Base-by-base conservation (phyloP, 1,284 basidiomycete species). In the Violaceomyces palustris region DNA sequence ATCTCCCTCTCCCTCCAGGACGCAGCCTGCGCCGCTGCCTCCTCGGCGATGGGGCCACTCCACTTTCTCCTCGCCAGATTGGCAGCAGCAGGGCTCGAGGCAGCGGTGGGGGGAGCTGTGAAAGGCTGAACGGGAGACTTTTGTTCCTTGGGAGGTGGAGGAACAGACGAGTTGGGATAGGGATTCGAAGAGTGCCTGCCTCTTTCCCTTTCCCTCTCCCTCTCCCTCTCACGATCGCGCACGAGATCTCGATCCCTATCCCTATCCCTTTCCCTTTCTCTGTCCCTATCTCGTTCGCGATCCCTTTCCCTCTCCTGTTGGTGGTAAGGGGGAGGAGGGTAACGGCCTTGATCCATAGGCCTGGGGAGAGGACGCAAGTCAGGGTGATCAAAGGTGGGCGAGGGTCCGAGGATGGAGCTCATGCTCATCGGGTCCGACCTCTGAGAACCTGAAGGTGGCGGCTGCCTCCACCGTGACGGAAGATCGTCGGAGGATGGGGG, bases 391-490 rank as follows among this genome's bases (percentile, higher is more conserved):
- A n/a, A n/a, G n/a, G 42, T 23, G 10, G 39, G 44, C 10, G 52
- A 42, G 7, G 58, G 58, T 2, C 61, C 61, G 26, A 64, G 59
- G 22, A 64, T 50, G 7, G 61, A 64, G 42, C 45, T 58, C 61
- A 64, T 64, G 43, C 61, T 64, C 61, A 64, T 64, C 23, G 52
- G 45, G 25, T 64, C 58, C 39, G 45, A 50, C 25, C 61, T 37
- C 25, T 47, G 47, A 2, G 45, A 35, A 4, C 49, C 42, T 6
- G 38, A 36, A 17, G 50, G 29, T 14, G 40, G 31, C 1, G 54
- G 27, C 23, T 37, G 55, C 4, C 51, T 30, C 47, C 50, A 59
- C 1, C 51, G 47, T 17, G 50, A 38, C n/a, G 50, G 18, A 9
- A 44, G 40, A 21, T 50, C 50, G 25, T 53, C 50, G 27, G 50